Base-by-base conservation (phyloP, 495 filamentous ascomycete species). In the Aspergillus sparsus region DNA sequence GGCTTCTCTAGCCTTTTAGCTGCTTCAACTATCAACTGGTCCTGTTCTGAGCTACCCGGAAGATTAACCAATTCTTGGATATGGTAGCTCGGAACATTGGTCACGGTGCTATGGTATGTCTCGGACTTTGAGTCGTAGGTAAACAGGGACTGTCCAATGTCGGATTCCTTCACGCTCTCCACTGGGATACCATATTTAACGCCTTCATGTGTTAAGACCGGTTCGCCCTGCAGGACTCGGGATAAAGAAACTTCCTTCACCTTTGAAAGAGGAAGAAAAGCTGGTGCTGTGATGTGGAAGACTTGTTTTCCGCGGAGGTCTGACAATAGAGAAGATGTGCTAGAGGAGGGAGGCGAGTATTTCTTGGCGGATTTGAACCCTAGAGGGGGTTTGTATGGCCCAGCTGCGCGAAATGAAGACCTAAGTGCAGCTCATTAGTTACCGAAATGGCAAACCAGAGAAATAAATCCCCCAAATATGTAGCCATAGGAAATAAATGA, bases 101-200 rank as follows among this genome's bases (percentile, higher is more conserved):
- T 71, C n/a, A 59, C 37, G 15, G 68, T 71, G 57, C 60, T 62
- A 50, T 52, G 34, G 63, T 76, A 77, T 47, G 68, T 70, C 57
- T 76, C 63, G 27, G 69, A 68, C 35, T 66, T 70, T 35, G 67
- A 51, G 36, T 77, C 71, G 56, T 73, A 81, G 6, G 76, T 32
- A 32, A 79, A 63, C 15, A 80, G 68, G 16, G 66, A 66, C 54
- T 74, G 73, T 41, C 58, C 73, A 50, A 66, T 64, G 12, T 55
- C 69, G 53, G 74, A 65, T 27, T 78, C 71, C 36, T 63, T 69
- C 13, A 74, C 63, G 41, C 67, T 70, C 21, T 78, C 79, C 31
- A 65, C 66, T 3, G 75, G 70, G 47, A 88, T 80, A 1, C 78
- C 79, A 63, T 77, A 80, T 37, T 67, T 68, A 18, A 73, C 68